Evolutionary conservation across 179 eudicot genomes (phyloP).

Genomic region (Dionaea muscipula): DNA sequence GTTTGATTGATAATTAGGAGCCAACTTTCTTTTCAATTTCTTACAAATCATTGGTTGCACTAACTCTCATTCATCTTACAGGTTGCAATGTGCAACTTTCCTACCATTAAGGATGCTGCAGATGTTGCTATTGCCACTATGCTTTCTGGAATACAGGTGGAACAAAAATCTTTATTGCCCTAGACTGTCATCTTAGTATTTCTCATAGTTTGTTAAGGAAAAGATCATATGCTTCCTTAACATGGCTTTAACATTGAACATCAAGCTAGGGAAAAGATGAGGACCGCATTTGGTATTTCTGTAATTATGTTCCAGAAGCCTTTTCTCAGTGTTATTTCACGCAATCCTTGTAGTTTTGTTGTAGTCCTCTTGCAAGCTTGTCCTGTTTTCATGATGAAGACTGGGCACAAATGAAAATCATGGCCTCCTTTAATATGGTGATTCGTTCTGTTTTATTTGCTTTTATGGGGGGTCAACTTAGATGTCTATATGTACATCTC

Average conservation of each 20-base stretch:
- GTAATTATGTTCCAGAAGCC: background rate
- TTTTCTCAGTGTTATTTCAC: background rate
- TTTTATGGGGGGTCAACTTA: too few relatives aligned
- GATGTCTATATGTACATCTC: too few relatives aligned
- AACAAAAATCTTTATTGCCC: background rate
- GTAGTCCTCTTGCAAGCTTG: too few relatives aligned
- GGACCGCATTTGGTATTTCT: too few relatives aligned
- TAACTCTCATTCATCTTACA: conserved; percentile 15
- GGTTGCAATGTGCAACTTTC: conserved; percentile 98
- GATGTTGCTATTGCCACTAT: conserved; percentile 94
- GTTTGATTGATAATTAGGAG: background rate
- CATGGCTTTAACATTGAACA: too few relatives aligned
- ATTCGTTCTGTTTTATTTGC: too few relatives aligned
- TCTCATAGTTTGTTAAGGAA: background rate
- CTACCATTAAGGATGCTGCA: conserved; percentile 93
- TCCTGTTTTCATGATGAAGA: too few relatives aligned
- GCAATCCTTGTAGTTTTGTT: too few relatives aligned
- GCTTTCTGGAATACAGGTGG: conserved; percentile 91
- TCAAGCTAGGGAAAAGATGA: too few relatives aligned
- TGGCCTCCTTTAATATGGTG: too few relatives aligned
- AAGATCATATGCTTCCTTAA: background rate
- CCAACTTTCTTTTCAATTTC: background rate
- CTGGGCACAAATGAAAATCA: too few relatives aligned
- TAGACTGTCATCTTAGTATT: background rate
- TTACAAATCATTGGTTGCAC: background rate